Base-by-base conservation (phyloP, 192 early-diverging fungal species). In the Thamnidium elegans region DNA sequence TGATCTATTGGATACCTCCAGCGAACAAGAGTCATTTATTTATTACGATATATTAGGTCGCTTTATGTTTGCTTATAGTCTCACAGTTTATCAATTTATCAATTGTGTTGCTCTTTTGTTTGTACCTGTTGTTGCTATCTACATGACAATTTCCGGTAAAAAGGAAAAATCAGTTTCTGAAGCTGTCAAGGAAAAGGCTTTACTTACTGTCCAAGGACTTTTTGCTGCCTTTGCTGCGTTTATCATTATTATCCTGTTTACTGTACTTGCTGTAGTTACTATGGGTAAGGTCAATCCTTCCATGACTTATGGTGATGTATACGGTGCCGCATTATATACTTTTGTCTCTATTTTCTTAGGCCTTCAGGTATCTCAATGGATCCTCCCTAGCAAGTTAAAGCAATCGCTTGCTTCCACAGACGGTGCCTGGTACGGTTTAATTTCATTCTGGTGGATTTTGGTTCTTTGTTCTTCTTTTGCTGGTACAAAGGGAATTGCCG, bases 1-100 rank as follows among this genome's bases (percentile, higher is more conserved):
- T 45, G 50, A 52, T 5, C 10, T 53, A 26, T 60, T 65, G 31
- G 70, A 63, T 3, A 69, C 71, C 13, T 45, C 69, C n/a, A 68
- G 66, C 17, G 50, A 59, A 20, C 32, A 46, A 2, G 76, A 78
- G 14, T 32, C 69, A 17, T 72, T 73, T 44, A 63, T 83, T 8
- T 83, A 80, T 50, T 83, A 74, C 60, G 81, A 83, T 44, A 63
- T 83, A 14, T 64, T 79, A 0, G 81, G 81, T 11, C 63, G 69
- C 1, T 71, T 78, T 52, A 78, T 75, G 71, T 8, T 83, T 42
- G 74, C 54, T 34, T 76, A 76, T 14, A 62, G 45, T n/a, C 66
- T 76, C n/a, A 60, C 36, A 0, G 61, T 64, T 11, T 58, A 50
- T 21, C 65, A 71, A 42, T 51, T 62, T 7, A 30, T 65, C 11